Percentiles rank a stretch among this genome's conserved stretches.
These are phyloP conservation scores for Kluyveromyces siamensis DNA, from an alignment of 805 yeast genomes.

Conservation along the genomic window DNA sequence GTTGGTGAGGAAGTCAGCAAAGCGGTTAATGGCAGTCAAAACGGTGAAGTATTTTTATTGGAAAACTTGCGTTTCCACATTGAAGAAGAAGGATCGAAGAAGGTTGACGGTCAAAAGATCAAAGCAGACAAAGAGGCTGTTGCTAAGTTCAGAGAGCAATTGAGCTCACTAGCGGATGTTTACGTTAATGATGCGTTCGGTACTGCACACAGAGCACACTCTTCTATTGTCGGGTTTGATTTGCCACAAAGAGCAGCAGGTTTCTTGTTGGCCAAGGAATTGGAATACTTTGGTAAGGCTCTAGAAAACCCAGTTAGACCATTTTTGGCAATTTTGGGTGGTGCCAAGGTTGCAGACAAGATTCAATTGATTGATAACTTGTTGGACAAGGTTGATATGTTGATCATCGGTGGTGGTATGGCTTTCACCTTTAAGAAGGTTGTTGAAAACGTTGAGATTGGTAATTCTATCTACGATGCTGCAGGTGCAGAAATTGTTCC, in stretches of 20 bases:
- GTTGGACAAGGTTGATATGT: slow-evolving; percentile 88
- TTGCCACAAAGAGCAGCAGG: slow-evolving; percentile 97
- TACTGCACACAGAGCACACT: slow-evolving; percentile 99
- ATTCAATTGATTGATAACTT: slow-evolving; percentile 96
- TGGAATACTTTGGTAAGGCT: slow-evolving; percentile 95
- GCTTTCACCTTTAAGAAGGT: slow-evolving; percentile 98
- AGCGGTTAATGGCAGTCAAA: slow-evolving; percentile 61
- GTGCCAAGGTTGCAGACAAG: slow-evolving; percentile 99
- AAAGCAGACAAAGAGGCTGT: slow-evolving; percentile 87
- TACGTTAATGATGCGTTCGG: slow-evolving; percentile 98
- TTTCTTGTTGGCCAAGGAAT: slow-evolving; percentile 96
- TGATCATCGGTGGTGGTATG: slow-evolving; percentile 99
- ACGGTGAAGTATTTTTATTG: slow-evolving; percentile 79
- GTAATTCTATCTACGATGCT: slow-evolving; percentile 85
- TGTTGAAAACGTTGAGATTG: slow-evolving; percentile 74
- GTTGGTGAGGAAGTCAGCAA: slow-evolving; percentile 88
- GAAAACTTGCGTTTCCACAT: slow-evolving; percentile 98
- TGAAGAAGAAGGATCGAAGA: slow-evolving; percentile 92
- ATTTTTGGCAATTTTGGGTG: slow-evolving; percentile 97
- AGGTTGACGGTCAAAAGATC: slow-evolving; percentile 85
- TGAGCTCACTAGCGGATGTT: slow-evolving; percentile 91
- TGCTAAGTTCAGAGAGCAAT: slow-evolving; percentile 76
- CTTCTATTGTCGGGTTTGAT: slow-evolving; percentile 97
- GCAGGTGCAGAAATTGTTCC: slow-evolving; percentile 96
- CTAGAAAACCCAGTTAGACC: slow-evolving; percentile 97